A percentile compares a stretch with the other conserved stretches of the same genome.
phyloP scores from a whole-genome alignment of 116 monocot species.

The Cymodocea nodosa region DNA sequence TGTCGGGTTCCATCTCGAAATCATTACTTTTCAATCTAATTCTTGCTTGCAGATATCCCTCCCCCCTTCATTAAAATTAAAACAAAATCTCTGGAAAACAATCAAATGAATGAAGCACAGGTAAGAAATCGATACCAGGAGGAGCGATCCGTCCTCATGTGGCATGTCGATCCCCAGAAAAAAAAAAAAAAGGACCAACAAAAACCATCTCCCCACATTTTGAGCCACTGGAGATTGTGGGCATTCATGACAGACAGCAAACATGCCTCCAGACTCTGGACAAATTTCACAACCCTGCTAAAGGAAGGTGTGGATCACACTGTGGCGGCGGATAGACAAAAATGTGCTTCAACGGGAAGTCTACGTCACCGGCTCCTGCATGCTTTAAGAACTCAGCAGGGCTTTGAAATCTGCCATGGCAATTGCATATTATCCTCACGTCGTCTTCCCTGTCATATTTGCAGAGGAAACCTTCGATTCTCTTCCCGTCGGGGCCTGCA shows the following conservation, averaged over 20 bases:
- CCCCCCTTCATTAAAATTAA: too few relatives aligned
- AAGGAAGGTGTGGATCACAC: too few relatives aligned
- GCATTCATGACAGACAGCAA: too few relatives aligned
- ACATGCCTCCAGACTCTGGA: not conserved
- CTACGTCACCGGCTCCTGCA: conserved; percentile 24
- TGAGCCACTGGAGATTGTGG: not conserved
- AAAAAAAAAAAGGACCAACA: too few relatives aligned
- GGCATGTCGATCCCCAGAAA: too few relatives aligned
- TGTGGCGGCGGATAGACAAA: conserved; percentile 14
- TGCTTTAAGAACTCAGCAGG: conserved; percentile 34
- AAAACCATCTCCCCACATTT: not conserved
- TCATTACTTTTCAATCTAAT: too few relatives aligned
- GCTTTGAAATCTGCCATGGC: conserved; percentile 20
- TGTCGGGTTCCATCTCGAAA: too few relatives aligned
- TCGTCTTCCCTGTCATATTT: conserved; percentile 17
- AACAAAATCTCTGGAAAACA: too few relatives aligned
- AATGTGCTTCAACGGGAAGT: conserved; percentile 27
- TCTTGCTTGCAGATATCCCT: too few relatives aligned
- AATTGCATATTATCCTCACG: conserved; percentile 28
- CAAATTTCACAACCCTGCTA: not conserved
- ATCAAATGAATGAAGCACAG: too few relatives aligned
- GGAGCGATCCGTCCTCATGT: too few relatives aligned
- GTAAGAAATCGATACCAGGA: too few relatives aligned
- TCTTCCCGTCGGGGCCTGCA: conserved; percentile 14
- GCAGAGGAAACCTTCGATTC: conserved; percentile 22